Evolutionary conservation across 1,139 yeast genomes (phyloP), one percentile per base, ranked within the genome.

Genomic region (Hansenula anomala): DNA sequence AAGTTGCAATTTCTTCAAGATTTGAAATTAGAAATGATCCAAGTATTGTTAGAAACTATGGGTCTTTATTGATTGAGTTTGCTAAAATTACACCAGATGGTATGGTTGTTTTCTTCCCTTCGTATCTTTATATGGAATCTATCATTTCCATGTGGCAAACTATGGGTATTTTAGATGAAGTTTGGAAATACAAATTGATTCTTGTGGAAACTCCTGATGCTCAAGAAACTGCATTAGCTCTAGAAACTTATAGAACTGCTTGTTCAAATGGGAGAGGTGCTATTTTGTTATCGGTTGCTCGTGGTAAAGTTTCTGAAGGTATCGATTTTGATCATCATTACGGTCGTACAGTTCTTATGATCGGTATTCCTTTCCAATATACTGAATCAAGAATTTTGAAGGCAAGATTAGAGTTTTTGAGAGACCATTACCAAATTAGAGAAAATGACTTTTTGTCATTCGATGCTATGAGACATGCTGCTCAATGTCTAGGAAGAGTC

Each of bases 391-490:
- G 98, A 56, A 92, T 92, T 45, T 70, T 92, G 50, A 94, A 92
- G 54, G 98, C 99, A 0, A 75, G 98, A 41, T 69, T 92, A 38
- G 98, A 94, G 59, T 92, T 92, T 55, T 64, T 92, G 61, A 73
- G 98, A 52, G 98, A 92, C 58, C 90, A 89, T 56, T 90, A 78
- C 57, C 95, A 88, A 52, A 92, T 92, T 39, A 73, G 88, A 47
- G 98, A 92, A 56, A 90, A 88, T 56, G 98, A 94, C 55, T 92
- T 92, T 57, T 63, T 92, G 33, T 89, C 97, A 18, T 92, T 92
- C 72, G 99, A 92, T 64, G 99, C 99, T 25, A 94, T 92, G 98
- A 78, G 99, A 58, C 99, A 92, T 67, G 99, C 98, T 3, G 98
- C 99, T 0, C 99, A 92, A 63, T 92, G 99, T 64, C 65, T 92